These are phyloP conservation scores for Amesomyces nigricolor DNA, from an alignment of 2,329 filamentous ascomycete species.

Conservation along the genomic window DNA sequence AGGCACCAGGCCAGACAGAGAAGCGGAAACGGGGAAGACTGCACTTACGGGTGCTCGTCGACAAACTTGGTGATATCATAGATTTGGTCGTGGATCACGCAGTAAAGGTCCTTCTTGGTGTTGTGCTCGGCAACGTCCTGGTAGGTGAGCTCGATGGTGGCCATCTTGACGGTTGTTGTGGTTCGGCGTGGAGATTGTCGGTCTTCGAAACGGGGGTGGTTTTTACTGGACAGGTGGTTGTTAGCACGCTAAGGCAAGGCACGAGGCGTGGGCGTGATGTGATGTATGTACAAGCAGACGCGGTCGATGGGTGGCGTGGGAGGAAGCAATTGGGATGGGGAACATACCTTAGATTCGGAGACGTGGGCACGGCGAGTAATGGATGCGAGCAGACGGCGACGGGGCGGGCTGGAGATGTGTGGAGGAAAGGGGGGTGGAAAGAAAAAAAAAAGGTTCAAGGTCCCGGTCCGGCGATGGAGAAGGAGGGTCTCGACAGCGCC, in stretches of 20 bases:
- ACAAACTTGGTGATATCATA: conserved; percentile 87
- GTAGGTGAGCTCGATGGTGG: conserved; percentile 59
- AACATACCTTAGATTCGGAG: conserved; percentile 15
- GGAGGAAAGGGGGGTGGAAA: conserved; percentile 9
- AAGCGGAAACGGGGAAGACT: too few species aligned
- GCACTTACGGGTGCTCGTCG: conserved; percentile 85
- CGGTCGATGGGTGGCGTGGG: not conserved
- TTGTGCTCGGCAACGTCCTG: conserved; percentile 79
- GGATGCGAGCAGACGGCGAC: conserved; percentile 4
- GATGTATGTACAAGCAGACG: conserved; percentile 2
- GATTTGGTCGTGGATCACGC: conserved; percentile 94
- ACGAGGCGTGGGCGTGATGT: too few species aligned
- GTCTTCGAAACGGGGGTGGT: conserved; percentile 8
- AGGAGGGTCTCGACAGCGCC: conserved; percentile 5
- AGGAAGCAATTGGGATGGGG: conserved; percentile 5
- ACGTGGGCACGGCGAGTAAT: conserved; percentile 13
- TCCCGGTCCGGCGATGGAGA: conserved; percentile 13
- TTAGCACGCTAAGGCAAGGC: conserved; percentile 11
- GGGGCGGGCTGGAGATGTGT: conserved; percentile 4
- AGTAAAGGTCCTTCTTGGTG: conserved; percentile 87
- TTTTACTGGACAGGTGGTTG: conserved; percentile 21
- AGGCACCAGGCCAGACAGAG: conserved; percentile 4
- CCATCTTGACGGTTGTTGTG: conserved; percentile 33
- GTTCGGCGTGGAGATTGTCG: conserved; percentile 12
- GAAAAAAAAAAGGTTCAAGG: conserved; percentile 16